Evolutionary conservation across 306 rosid genomes (phyloP).

Genomic region (Cyamopsis tetragonoloba): DNA sequence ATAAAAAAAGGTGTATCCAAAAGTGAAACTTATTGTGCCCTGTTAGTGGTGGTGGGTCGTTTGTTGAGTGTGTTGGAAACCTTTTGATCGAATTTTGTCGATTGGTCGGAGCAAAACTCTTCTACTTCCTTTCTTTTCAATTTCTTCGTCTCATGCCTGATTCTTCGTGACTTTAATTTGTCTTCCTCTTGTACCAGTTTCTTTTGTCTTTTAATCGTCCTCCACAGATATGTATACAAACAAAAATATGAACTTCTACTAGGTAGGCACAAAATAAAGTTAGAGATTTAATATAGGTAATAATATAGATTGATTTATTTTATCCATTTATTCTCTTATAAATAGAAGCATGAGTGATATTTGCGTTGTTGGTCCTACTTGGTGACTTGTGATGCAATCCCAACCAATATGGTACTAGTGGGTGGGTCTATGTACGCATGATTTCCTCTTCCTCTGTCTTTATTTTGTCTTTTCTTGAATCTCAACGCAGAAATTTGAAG

Average conservation of each 20-base stretch:
- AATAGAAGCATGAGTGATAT: conserved; percentile 24
- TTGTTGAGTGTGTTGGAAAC: conserved; percentile 54
- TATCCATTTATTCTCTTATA: neutral
- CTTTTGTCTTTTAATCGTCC: conserved; percentile 33
- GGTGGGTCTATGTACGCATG: conserved; percentile 12
- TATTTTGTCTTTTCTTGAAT: neutral
- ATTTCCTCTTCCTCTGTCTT: neutral
- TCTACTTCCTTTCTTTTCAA: conserved; percentile 32
- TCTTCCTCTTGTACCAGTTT: conserved; percentile 29
- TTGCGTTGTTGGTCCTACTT: conserved; percentile 24
- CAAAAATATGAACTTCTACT: conserved; percentile 34
- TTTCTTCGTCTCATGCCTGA: conserved; percentile 55
- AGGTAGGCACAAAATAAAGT: conserved; percentile 26
- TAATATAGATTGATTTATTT: neutral
- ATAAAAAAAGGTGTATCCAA: conserved; percentile 43
- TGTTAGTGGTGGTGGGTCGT: conserved; percentile 62
- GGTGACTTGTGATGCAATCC: conserved; percentile 33
- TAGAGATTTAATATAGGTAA: conserved; percentile 15
- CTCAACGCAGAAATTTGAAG: neutral
- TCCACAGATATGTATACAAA: conserved; percentile 21
- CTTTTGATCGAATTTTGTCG: conserved; percentile 64
- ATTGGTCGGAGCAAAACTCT: conserved; percentile 59
- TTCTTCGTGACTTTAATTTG: conserved; percentile 58
- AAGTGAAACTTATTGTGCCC: conserved; percentile 41
- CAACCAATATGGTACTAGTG: conserved; percentile 19